phyloP scores from a whole-genome alignment of 805 yeast genomes.

The Schwanniomyces polymorphus region DNA sequence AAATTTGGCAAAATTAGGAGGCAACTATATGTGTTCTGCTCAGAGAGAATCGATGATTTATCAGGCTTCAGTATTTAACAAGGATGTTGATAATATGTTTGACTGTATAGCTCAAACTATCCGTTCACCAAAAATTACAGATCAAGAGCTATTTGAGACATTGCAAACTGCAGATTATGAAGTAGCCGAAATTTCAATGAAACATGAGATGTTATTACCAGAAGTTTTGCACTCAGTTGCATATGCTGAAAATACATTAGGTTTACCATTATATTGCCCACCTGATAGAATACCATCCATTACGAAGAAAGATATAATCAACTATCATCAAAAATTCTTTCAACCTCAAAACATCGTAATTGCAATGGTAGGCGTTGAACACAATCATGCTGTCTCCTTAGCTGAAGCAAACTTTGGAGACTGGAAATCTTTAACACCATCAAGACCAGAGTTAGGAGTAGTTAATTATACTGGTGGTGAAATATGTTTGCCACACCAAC shows the following conservation, averaged over 20 bases:
- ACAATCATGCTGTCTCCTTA: conserved; percentile 63
- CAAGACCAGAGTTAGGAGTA: conserved; percentile 47
- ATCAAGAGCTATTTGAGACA: conserved; percentile 73
- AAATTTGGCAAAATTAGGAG: conserved; percentile 78
- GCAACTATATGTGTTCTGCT: conserved; percentile 90
- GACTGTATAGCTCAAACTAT: conserved; percentile 77
- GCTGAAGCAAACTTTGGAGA: conserved; percentile 65
- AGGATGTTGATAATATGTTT: conserved; percentile 79
- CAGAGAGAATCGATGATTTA: conserved; percentile 90
- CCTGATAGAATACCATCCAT: conserved; percentile 61
- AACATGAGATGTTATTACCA: conserved; percentile 83
- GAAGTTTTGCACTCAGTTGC: conserved; percentile 90
- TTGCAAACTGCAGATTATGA: conserved; percentile 76
- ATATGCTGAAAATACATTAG: conserved; percentile 68
- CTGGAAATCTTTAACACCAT: conserved; percentile 33
- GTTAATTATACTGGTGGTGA: conserved; percentile 59
- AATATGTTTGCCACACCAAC: conserved; percentile 35
- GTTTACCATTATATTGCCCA: conserved; percentile 84
- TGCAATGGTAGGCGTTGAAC: conserved; percentile 84
- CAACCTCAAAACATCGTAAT: conserved; percentile 81
- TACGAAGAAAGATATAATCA: conserved; percentile 49
- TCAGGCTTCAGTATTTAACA: conserved; percentile 91
- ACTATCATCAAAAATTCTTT: conserved; percentile 66
- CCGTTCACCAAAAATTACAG: conserved; percentile 63
- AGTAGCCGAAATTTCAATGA: conserved; percentile 75